phyloP scores from a whole-genome alignment of 208 protist genomes.

The Trypanosoma lewisi region DNA sequence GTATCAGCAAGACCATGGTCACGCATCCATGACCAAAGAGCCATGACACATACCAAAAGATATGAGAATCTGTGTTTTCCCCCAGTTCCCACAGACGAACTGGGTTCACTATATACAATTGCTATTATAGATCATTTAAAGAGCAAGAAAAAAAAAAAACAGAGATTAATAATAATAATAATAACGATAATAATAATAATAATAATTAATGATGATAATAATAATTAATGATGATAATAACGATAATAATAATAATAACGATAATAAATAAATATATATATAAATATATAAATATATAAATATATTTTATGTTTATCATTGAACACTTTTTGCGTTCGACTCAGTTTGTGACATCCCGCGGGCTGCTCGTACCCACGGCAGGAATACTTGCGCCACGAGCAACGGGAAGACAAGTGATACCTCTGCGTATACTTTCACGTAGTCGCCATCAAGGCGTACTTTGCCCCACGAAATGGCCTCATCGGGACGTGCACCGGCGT shows the following conservation, averaged over 20 bases:
- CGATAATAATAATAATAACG: no score
- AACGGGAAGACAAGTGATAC: conserved; percentile 97
- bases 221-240: no score
- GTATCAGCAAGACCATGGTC: background rate
- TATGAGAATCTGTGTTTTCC: no score
- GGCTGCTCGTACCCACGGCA: conserved; percentile 56
- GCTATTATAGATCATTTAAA: no score
- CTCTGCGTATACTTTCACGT: conserved; percentile 98
- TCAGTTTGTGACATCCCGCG: background rate
- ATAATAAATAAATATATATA: no score
- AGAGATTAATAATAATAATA: no score
- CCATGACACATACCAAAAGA: background rate
- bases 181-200: no score
- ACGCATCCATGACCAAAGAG: background rate
- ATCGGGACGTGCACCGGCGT: conserved; percentile 97
- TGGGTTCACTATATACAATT: no score
- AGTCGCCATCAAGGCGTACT: conserved; percentile 92
- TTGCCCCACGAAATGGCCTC: conserved; percentile 99
- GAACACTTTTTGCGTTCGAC: background rate
- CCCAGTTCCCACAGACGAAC: no score
- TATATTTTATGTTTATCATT: background rate
- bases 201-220: no score
- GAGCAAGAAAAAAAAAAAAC: no score
- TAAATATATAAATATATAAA: no score
- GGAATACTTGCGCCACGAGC: conserved; percentile 95